Base-by-base conservation (phyloP, 257 asterid species). In the Voacanga thouarsii region DNA sequence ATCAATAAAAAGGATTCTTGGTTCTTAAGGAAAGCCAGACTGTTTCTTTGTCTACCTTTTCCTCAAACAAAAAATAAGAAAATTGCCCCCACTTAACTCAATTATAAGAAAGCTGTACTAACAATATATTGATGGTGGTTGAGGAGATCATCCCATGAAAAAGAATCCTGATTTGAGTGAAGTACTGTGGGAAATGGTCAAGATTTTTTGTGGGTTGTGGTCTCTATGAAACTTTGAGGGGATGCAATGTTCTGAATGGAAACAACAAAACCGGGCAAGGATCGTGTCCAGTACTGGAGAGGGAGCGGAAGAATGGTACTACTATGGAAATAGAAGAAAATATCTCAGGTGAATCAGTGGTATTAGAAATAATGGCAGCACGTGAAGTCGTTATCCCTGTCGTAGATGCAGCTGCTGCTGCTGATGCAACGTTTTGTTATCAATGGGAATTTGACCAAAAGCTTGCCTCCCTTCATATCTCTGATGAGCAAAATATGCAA, bases 11-110 rank as follows among this genome's bases (percentile, higher is more conserved):
- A 61, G 71, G 21, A 73, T 21, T 24, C 77, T 73, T 73, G 30
- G 65, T 51, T 73, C 66, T 16, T 57, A 73, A 73, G 77, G 50
- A 73, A 72, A 41, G 23, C 60, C 44, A 33, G 30, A 51, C 21
- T 33, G 49, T 4, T 19, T 60, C 4, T 50, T 7, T 73, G 77
- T 53, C 65, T 18, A 7, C 19, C 50, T 12, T 53, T 73, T 30
- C 5, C 10, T 3, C 12, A 0, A 18, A 72, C 30, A 30, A 49
- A 50, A 12, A 26, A 71, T 49, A 49, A 47, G 75, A 50, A 37
- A 16, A 66, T 37, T 33, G 24, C 30, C 51, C 51, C 30, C 73
- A 47, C 19, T 55, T 44, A 44, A 5, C 8, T 44, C 47, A 44
- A 44, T 44, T 44, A 44, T 44, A 21, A 23, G 75, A 39, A 45